Evolutionary conservation across 2,329 filamentous ascomycete species (phyloP).

Genomic region (Calonectria fujianensis): DNA sequence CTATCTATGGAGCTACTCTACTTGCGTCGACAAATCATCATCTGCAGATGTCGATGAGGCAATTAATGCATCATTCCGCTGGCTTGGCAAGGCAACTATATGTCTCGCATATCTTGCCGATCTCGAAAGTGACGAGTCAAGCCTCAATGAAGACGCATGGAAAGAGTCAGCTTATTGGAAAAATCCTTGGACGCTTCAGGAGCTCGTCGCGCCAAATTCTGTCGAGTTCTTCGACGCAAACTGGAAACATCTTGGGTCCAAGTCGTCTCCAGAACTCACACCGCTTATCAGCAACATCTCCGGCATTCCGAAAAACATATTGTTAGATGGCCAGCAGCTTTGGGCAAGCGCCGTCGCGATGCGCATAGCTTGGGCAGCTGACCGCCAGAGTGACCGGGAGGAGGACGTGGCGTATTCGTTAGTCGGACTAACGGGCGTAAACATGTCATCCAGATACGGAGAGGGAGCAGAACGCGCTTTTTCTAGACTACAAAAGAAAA

Average conservation of each 20-base stretch:
- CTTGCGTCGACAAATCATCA: background rate
- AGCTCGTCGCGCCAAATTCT: background rate
- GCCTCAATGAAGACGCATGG: background rate
- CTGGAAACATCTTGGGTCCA: slow-evolving; percentile 16
- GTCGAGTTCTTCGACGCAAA: slow-evolving; percentile 7
- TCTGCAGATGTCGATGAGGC: slow-evolving; percentile 4
- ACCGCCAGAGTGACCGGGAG: background rate
- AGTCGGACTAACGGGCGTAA: background rate
- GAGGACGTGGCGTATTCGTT: slow-evolving; percentile 6
- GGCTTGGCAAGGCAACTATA: background rate
- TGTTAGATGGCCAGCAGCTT: background rate
- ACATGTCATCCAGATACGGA: slow-evolving; percentile 10
- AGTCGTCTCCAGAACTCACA: background rate
- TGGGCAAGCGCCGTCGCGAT: background rate
- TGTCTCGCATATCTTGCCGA: slow-evolving; percentile 16
- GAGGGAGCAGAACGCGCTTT: slow-evolving; percentile 17
- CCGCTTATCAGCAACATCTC: background rate
- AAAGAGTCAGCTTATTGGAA: background rate
- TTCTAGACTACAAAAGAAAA: background rate
- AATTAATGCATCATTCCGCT: background rate
- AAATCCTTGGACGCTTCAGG: background rate
- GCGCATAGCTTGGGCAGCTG: slow-evolving; percentile 14
- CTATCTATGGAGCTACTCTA: background rate
- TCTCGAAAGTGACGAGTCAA: background rate
- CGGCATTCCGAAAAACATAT: background rate